Evolutionary conservation across 805 yeast species (phyloP), one percentile per base, ranked within the genome.

Genomic region (Wickerhamomyces chaumierensis): DNA sequence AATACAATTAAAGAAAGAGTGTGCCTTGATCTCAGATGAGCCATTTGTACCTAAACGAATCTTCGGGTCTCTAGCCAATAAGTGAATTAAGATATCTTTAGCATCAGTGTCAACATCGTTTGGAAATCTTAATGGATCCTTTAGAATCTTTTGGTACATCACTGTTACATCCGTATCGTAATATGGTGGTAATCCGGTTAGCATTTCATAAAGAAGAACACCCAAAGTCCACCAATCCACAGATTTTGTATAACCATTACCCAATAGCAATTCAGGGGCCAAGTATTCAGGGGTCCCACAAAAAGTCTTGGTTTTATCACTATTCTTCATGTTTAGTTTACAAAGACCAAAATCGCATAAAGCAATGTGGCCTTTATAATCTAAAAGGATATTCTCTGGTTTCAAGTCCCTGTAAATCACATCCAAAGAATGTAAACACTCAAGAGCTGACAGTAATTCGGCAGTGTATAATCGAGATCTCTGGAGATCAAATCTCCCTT

Each of bases 141-240:
- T 85, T 42, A 92, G 63, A 47, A 92, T 92, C 64, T 90, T 92
- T 53, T 83, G 77, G 66, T 92, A 92, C 98, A 92, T 92, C 34
- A 78, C 78, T 42, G 87, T 81, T 6, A 83, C 82, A 60, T 88
- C 92, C 55, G 88, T 96, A 56, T 92, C 97, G 57, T 86, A 92
- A 58, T 86, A 92, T 31, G 98, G 98, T 4, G 98, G 98, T 48
- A 92, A 69, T 1, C 97, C 96, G 2, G 96, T 87, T 43, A 92
- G 67, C 98, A 92, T 92, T 56, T 90, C 98, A 57, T 86, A 92
- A 34, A 92, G 66, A 39, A 92, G 67, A 15, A 90, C 88, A 33
- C 98, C 98, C 49, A 92, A 67, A 1, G 98, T 92, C 98, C 98
- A 92, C 90, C 96, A 92, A 61, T 92, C 98, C 18, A 92, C 97